Evolutionary conservation across 345 rosid genomes (phyloP), one percentile per base, ranked within the genome.

Genomic region (Gossypium anomalum): DNA sequence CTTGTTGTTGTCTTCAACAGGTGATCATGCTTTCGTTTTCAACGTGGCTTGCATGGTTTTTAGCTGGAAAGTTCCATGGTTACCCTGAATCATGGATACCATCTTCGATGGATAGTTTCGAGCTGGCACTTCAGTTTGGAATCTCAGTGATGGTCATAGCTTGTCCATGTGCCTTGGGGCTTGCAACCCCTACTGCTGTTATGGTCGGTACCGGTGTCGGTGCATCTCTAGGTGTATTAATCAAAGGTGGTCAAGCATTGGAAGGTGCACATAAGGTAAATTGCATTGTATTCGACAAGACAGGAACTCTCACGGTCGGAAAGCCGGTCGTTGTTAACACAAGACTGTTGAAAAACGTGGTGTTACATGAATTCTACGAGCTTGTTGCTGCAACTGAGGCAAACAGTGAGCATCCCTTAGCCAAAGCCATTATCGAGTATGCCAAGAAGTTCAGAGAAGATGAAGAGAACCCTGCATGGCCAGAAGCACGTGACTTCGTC

Each of bases 141-240:
- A 94, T 94, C 76, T 91, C 99, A 20, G 99, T 94, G 27, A 91
- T 94, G 97, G 99, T 94, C 78, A 92, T 94, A 64, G 99, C 99
- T 45, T 94, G 99, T 72, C 99, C 97, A 23, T 94, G 99, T 77
- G 98, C 99, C 75, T 86, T 94, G 13, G 98, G 98, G 9, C 85
- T 94, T 13, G 99, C 99, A n/a, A 94, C 99, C 65, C 98, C 99
- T 22, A 94, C 99, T 0, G 99, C 99, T 75, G 98, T 94, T 67
- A 94, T 94, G 99, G 99, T 94, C 51, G 99, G 98, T 20, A 92
- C 99, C 4, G 99, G 99, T 53, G 97, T 92, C 49, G 98, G 99
- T 67, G 99, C 99, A 63, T 94, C 99, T 45, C 97, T 85, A 78
- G 99, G 99, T 19, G 92, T 94, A 47, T 84, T 94, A 38, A 91